A percentile compares a stretch with the other conserved stretches of the same genome.
phyloP scores from a whole-genome alignment of 2,329 filamentous ascomycete species.

The Stagonosporopsis cucurbitacearum region DNA sequence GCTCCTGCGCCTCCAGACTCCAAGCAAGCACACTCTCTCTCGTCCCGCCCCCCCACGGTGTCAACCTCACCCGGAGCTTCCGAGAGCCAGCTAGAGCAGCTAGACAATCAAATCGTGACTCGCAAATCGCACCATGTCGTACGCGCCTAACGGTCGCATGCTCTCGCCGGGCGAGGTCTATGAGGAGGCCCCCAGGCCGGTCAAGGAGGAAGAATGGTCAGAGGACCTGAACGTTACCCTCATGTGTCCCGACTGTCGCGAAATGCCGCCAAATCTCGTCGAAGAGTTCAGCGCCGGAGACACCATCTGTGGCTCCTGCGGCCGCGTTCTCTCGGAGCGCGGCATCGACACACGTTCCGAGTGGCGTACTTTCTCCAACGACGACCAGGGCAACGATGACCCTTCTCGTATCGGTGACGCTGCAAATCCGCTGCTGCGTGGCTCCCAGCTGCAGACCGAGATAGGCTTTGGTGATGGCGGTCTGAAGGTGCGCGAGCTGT shows the following conservation, averaged over 20 bases:
- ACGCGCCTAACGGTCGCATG: constrained; percentile 43
- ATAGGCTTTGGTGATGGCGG: constrained; percentile 83
- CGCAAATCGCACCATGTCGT: constrained; percentile 35
- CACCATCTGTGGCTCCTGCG: constrained; percentile 90
- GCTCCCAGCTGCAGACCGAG: constrained; percentile 84
- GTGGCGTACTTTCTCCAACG: constrained; percentile 98
- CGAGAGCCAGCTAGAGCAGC: constrained; percentile 18
- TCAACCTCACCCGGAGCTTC: constrained; percentile 21
- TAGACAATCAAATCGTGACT: constrained; percentile 21
- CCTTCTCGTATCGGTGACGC: constrained; percentile 97
- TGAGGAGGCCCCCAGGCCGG: constrained; percentile 44
- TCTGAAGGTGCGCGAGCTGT: constrained; percentile 74
- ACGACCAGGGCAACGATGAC: constrained; percentile 95
- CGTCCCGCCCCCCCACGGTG: constrained; percentile 30
- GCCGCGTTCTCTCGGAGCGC: constrained; percentile 85
- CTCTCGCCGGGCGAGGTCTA: constrained; percentile 56
- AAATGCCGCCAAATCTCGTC: constrained; percentile 87
- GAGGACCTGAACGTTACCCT: constrained; percentile 88
- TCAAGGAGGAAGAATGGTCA: constrained; percentile 62
- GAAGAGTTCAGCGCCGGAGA: constrained; percentile 94
- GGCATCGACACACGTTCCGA: constrained; percentile 96
- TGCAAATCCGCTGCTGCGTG: constrained; percentile 86
- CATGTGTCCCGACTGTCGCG: constrained; percentile 87
- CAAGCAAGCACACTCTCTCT: constrained; percentile 22
- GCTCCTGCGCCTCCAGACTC: constrained; percentile 9